phyloP scores from a whole-genome alignment of 768 basidiomycete species.

The Lactarius hengduanensis region DNA sequence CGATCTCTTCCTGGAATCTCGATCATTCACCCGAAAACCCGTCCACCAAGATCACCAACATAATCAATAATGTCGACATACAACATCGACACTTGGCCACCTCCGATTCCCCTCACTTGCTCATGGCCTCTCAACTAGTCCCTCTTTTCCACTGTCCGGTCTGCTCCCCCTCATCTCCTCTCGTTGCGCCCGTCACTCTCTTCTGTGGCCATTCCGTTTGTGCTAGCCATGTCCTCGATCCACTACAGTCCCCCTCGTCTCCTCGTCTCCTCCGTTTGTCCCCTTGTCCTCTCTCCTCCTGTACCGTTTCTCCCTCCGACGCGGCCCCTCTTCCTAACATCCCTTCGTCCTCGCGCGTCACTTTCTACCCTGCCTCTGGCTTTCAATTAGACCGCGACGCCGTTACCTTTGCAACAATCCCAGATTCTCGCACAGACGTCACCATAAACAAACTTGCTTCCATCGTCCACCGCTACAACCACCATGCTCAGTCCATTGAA shows the following conservation, averaged over 20 bases:
- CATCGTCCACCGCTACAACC: constrained; percentile 38
- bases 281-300: constrained; percentile 41
- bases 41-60: constrained; percentile 16
- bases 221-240: constrained; percentile 36
- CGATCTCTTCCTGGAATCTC: constrained; percentile 14
- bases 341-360: constrained; percentile 41
- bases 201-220: constrained; percentile 87
- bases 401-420: constrained; percentile 24
- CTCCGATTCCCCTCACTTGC: constrained; percentile 9
- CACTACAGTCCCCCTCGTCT: constrained; percentile 29
- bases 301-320: constrained; percentile 31
- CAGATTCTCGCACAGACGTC: constrained; percentile 46
- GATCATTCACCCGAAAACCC: neutral
- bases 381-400: constrained; percentile 15
- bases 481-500: constrained; percentile 7
- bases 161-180: constrained; percentile 42
- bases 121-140: constrained; percentile 32
- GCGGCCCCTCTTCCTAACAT: constrained; percentile 38
- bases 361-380: constrained; percentile 38
- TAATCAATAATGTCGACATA: constrained; percentile 19
- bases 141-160: constrained; percentile 53
- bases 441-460: constrained; percentile 54
- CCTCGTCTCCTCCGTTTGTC: constrained; percentile 11
- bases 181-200: constrained; percentile 54
- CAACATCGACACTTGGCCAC: constrained; percentile 20